phyloP scores from a whole-genome alignment of 352 stramenopile genomes.

The Pythium periplocum region DNA sequence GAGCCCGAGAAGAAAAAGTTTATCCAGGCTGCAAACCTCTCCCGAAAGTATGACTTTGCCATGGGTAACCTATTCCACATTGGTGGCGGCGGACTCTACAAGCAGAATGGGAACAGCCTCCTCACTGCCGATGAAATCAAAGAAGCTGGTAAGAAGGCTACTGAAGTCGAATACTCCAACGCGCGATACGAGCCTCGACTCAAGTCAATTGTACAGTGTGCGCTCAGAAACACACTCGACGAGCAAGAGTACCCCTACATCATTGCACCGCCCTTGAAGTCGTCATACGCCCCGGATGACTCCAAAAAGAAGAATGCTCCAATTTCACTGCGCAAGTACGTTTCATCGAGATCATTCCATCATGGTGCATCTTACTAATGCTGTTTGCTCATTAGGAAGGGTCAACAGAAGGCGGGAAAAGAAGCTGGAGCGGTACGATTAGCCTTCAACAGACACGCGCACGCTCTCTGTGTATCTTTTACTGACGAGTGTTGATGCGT shows the following conservation, averaged over 20 bases:
- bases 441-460: slow-evolving; percentile 1
- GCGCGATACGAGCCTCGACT: slow-evolving; percentile 71
- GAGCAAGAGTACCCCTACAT: slow-evolving; percentile 78
- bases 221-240: slow-evolving; percentile 57
- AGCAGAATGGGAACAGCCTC: slow-evolving; percentile 56
- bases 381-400: no score
- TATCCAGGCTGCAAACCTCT: slow-evolving; percentile 79
- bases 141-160: slow-evolving; percentile 53
- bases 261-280: slow-evolving; percentile 60
- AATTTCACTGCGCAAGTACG: slow-evolving; percentile 74
- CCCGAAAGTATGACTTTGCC: slow-evolving; percentile 50
- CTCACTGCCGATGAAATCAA: slow-evolving; percentile 62
- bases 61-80: slow-evolving; percentile 70
- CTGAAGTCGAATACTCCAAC: slow-evolving; percentile 71
- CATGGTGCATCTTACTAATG: no score
- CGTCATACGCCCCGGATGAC: slow-evolving; percentile 18
- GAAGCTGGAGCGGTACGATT: no score
- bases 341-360: not conserved
- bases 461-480: slow-evolving; percentile 10
- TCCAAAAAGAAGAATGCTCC: slow-evolving; percentile 52
- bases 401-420: no score
- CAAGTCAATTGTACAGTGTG: slow-evolving; percentile 50
- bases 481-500: not conserved
- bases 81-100: slow-evolving; percentile 41
- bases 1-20: slow-evolving; percentile 84